These are phyloP conservation scores for Sphagnurus paluster DNA, from an alignment of 1,284 basidiomycete genomes.

Conservation along the genomic window DNA sequence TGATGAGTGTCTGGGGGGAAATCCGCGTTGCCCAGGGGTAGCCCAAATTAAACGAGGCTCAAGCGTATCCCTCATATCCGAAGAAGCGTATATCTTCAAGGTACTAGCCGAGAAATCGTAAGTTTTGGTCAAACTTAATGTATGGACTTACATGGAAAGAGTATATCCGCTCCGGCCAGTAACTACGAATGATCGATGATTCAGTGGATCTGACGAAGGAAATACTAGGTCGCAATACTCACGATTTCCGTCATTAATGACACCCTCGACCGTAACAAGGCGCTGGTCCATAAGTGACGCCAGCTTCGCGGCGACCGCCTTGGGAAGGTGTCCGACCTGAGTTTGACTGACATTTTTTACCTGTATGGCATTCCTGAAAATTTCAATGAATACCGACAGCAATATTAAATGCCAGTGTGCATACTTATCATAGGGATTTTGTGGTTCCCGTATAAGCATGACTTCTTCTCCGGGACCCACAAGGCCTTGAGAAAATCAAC, in stretches of 20 bases:
- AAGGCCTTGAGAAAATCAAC: conserved; percentile 46
- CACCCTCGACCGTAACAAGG: conserved; percentile 71
- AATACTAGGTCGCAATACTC: conserved; percentile 25
- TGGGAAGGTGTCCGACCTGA: conserved; percentile 82
- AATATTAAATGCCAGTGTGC: conserved; percentile 11
- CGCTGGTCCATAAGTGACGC: conserved; percentile 70
- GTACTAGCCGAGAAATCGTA: conserved; percentile 40
- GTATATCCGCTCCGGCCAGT: conserved; percentile 46
- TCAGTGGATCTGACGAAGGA: conserved; percentile 2
- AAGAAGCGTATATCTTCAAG: conserved; percentile 70
- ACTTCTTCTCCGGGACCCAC: conserved; percentile 82
- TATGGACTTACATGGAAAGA: conserved; percentile 56
- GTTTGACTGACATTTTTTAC: conserved; percentile 72
- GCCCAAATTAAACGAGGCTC: conserved; percentile 76
- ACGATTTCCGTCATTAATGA: conserved; percentile 76
- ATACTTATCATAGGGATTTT: conserved; percentile 68
- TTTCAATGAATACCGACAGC: conserved; percentile 3
- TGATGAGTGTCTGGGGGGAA: conserved; percentile 31
- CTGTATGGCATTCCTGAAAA: conserved; percentile 68
- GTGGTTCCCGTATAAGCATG: conserved; percentile 66
- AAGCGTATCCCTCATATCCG: conserved; percentile 56
- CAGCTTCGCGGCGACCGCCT: conserved; percentile 57
- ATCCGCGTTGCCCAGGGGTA: conserved; percentile 65
- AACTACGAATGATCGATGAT: conserved; percentile 37
- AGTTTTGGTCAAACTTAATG: background rate